Evolutionary conservation across 352 stramenopile genomes (phyloP), one percentile per base, ranked within the genome.

Genomic region (Pythium coloratum): DNA sequence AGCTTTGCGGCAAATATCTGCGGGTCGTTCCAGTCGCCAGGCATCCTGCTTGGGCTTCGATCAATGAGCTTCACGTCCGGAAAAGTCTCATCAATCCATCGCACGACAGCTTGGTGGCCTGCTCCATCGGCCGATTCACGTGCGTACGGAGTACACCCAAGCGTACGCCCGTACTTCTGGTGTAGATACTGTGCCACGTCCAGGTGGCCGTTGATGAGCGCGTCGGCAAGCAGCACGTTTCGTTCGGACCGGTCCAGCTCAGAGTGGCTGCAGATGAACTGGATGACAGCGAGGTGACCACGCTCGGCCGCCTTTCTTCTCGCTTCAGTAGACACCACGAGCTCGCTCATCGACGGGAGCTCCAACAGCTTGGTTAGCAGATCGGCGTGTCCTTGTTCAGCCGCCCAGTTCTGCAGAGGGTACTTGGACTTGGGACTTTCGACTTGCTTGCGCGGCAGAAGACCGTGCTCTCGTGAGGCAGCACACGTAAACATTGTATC

Each of bases 271-370:
- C 56, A 73, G 33, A 61, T 54, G 38, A 51, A 73, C 51, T 69
- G 61, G 5, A 73, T 54, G 26, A 73, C 44, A 2, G 32, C 54
- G 6, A 69, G 34, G 18, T 69, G 67, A 30, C 67, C 67, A 59
- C 14, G 4, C 46, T 57, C 61, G 10, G 67, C 67, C 5, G 67
- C 67, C 10, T 30, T 51, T 2, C 58, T n/a, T 14, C 65, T 53
- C 3, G 67, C 67, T 26, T 69, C 61, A 0, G 20, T 56, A 20
- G 40, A 47, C 16, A 47, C 18, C 42, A 66, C 20, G 49, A 73
- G n/a, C 40, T 40, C 2, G 59, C 49, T 1, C 18, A 14, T 5
- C 30, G 32, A 51, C 5, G 30, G 40, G 20, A 53, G 32, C 14
- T 59, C 24, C 8, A 53, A 20, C 6, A 69, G 49, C 32, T 9